Base-by-base conservation (phyloP, 2,329 filamentous ascomycete genomes). In the Colletotrichum trifolii region DNA sequence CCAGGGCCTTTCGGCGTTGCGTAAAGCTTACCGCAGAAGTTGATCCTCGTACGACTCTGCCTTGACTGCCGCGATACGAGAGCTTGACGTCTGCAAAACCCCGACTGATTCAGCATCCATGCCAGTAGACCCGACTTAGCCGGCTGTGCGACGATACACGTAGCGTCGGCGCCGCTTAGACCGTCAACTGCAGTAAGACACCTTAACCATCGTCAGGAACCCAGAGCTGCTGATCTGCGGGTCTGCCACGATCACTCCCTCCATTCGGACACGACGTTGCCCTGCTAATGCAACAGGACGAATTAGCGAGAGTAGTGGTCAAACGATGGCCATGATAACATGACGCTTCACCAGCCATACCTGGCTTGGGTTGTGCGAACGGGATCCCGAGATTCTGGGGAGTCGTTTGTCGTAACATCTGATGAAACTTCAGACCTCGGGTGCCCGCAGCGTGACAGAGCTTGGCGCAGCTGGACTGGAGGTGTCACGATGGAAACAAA, bases 41-140 rank as follows among this genome's bases (percentile, higher is more conserved):
- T 25, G 25, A 25, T 5, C 25, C 25, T 25, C 25, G 25, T 5
- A 25, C 25, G 25, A 25, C 25, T 25, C 25, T 25, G 25, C 4
- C 25, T 25, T 25, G 25, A 25, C 25, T 25, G 25, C 25, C 25
- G 4, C 25, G 25, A 25, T 25, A 25, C 25, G 25, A 25, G 25
- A 25, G 25, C 25, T 25, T 25, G 25, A 25, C 25, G 25, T 46
- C 43, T 9, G 38, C 9, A 40, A 40, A 40, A 13, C 38, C 38
- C 38, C 38, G 38, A 40, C 38, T 40, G 35, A 48, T 48, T 57
- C 45, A 35, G 33, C 54, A 57, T 33, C 54, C 54, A 57, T 57
- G 54, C 54, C 9, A 15, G 34, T n/a, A 35, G 8, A 36, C 17
- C 36, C 54, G 54, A 48, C 15, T 45, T 40, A 55, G 33, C 42